These are phyloP conservation scores for Amauroascus niger DNA, from an alignment of 2,329 filamentous ascomycete species.

Conservation along the genomic window DNA sequence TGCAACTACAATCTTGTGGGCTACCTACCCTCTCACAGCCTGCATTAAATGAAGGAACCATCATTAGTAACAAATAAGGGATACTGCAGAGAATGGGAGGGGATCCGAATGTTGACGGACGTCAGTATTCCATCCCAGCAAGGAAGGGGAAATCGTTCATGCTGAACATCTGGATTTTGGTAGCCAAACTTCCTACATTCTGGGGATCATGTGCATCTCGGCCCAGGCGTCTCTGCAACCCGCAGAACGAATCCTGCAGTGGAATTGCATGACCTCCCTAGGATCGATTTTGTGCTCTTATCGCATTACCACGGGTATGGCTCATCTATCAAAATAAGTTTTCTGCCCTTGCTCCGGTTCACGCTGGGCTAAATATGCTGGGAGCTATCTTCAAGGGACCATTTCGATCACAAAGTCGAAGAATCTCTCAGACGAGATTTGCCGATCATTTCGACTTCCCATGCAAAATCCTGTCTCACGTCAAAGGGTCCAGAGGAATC, in stretches of 20 bases:
- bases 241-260: constrained; percentile 51
- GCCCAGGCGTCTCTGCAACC: constrained; percentile 47
- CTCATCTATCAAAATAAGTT: not conserved
- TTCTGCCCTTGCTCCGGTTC: too few relatives aligned
- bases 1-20: constrained; percentile 32
- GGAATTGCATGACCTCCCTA: constrained; percentile 50
- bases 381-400: constrained; percentile 30
- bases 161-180: not conserved
- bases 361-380: not conserved
- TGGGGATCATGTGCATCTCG: constrained; percentile 57
- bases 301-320: constrained; percentile 53
- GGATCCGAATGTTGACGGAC: constrained; percentile 35
- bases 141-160: not conserved
- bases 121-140: constrained; percentile 11
- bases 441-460: constrained; percentile 55
- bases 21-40: not conserved
- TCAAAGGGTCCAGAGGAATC: constrained; percentile 31
- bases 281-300: constrained; percentile 51
- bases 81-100: constrained; percentile 31
- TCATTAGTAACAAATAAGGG: not conserved
- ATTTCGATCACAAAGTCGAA: constrained; percentile 48
- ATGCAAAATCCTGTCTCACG: constrained; percentile 48
- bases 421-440: constrained; percentile 43
- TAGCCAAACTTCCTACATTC: constrained; percentile 56
- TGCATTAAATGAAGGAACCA: not conserved